A percentile compares a stretch with the other conserved stretches of the same genome.
phyloP scores from a whole-genome alignment of 1,284 basidiomycete genomes.

The Cryptococcus sp. region DNA sequence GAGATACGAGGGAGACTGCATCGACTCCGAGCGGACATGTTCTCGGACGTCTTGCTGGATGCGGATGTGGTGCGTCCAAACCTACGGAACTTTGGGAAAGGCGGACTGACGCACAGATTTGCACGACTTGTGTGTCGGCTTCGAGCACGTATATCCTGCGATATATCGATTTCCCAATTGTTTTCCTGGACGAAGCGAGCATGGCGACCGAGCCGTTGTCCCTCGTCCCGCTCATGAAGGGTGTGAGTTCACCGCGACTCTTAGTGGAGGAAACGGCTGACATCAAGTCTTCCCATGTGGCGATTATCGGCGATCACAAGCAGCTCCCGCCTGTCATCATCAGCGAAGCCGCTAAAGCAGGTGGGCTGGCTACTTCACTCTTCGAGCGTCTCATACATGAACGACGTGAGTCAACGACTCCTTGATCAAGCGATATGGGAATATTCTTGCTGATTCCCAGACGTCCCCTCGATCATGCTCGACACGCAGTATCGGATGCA shows the following conservation, averaged over 20 bases:
- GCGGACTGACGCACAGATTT: constrained; percentile 53
- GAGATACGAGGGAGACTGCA: constrained; percentile 19
- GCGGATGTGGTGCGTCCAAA: constrained; percentile 64
- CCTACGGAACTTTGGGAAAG: constrained; percentile 6
- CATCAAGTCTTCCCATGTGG: constrained; percentile 65
- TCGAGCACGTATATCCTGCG: constrained; percentile 48
- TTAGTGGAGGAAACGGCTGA: not conserved
- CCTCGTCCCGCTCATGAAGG: constrained; percentile 80
- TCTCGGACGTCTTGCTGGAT: constrained; percentile 54
- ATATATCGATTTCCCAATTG: constrained; percentile 80
- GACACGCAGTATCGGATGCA: constrained; percentile 94
- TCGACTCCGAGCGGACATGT: constrained; percentile 21
- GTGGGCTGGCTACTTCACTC: constrained; percentile 70
- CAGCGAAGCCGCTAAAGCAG: constrained; percentile 61
- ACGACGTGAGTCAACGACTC: constrained; percentile 53
- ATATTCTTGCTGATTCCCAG: constrained; percentile 16
- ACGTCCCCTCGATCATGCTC: constrained; percentile 77
- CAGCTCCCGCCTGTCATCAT: constrained; percentile 88
- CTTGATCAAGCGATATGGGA: not conserved
- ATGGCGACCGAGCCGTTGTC: constrained; percentile 92
- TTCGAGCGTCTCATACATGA: constrained; percentile 83
- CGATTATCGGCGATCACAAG: constrained; percentile 92
- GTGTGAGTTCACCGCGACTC: constrained; percentile 53
- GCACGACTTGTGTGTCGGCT: constrained; percentile 74
- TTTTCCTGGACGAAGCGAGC: constrained; percentile 89